Percentiles rank a stretch among this genome's conserved stretches.
Conservation (phyloP, 2,329 filamentous ascomycete species). For the Fusarium virguliforme region DNA sequence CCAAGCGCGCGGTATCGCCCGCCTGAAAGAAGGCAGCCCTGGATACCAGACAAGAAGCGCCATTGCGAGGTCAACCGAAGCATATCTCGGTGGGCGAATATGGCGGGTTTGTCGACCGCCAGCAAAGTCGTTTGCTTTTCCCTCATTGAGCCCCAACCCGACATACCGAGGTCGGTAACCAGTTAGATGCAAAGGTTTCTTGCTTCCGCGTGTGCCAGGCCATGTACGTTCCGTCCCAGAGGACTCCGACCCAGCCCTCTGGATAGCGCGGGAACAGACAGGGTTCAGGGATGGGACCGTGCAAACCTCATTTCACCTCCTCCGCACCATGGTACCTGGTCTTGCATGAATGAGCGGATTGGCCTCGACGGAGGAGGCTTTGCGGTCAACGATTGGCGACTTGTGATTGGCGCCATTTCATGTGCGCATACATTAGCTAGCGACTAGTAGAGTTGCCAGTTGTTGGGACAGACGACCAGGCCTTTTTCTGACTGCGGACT, state of each 20-base stretch:
- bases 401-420: constrained; percentile 32
- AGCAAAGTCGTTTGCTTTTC: not conserved
- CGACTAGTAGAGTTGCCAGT: constrained; percentile 15
- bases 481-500: not conserved
- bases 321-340: constrained; percentile 18
- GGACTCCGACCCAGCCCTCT: constrained; percentile 46
- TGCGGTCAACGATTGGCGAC: constrained; percentile 7
- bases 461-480: constrained; percentile 15
- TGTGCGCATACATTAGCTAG: constrained; percentile 19
- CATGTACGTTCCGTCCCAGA: constrained; percentile 34
- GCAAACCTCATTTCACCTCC: constrained; percentile 45
- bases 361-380: constrained; percentile 8
- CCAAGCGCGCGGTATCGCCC: not conserved
- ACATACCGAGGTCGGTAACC: constrained; percentile 1
- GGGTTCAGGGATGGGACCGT: constrained; percentile 45
- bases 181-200: constrained; percentile 5
- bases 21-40: constrained; percentile 1
- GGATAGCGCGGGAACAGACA: constrained; percentile 46
- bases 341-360: constrained; percentile 38
- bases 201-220: not conserved
- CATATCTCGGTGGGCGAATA: not conserved
- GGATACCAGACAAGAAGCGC: not conserved
- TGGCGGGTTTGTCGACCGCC: not conserved
- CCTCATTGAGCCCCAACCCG: not conserved
- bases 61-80: not conserved